Base-by-base conservation (phyloP, 345 rosid species). In the Eucalyptus tenuipes region DNA sequence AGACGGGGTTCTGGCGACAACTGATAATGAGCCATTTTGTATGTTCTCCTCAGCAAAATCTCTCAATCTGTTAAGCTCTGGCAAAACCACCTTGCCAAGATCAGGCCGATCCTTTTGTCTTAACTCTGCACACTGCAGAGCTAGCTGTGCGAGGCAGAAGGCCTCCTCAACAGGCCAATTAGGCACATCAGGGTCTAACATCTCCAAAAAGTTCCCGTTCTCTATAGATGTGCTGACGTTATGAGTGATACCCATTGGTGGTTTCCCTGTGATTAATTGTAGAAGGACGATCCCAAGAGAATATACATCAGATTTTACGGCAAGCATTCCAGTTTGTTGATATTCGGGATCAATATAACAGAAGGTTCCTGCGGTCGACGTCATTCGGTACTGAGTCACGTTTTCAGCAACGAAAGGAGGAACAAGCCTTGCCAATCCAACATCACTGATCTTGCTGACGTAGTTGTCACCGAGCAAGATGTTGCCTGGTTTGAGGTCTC, bases 321-420 rank as follows among this genome's bases (percentile, higher is more conserved):
- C 98, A 27, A 97, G 94, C 96, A 96, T 94, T 88, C 99, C 99
- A 1, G 99, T 96, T 92, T 96, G 98, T 86, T 97, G 99, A 91
- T 97, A 97, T 90, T 97, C 99, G 1, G 99, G 99, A 80, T 97
- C 99, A 15, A 97, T 97, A 87, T 97, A 97, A 91, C 97, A 95
- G 92, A 96, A 95, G 7, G 98, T 97, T 79, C 99, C 99, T 3
- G 99, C 98, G 2, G 99, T 89, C 50, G 97, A 93, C 4, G 98
- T 95, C 90, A 95, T 88, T 87, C 88, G 93, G 89, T 85, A 95
- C 87, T 95, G 98, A 1, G 99, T 95, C 71, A 93, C 93, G 66
- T 95, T 96, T 91, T 96, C 99, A 7, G 89, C 88, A n/a, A 97
- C 96, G 24, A 93, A 89, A 27, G 95, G 94, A 55, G 99, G 99